phyloP scores from a whole-genome alignment of 2,329 filamentous ascomycete genomes.

The Aureobasidium sp. region DNA sequence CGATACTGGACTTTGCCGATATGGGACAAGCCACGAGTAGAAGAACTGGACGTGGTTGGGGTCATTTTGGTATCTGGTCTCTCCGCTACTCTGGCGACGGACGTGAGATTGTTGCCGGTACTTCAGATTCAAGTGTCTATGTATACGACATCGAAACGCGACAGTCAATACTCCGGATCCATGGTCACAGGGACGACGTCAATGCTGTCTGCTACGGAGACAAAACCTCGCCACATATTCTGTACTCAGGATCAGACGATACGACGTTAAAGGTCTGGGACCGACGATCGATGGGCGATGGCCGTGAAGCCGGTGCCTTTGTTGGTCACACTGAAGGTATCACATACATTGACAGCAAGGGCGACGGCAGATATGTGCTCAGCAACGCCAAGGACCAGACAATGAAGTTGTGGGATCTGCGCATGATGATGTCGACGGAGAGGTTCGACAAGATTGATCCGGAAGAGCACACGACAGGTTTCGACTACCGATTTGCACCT shows the following conservation, averaged over 20 bases:
- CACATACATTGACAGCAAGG: constrained; percentile 69
- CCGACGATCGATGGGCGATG: constrained; percentile 57
- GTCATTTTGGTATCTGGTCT: constrained; percentile 60
- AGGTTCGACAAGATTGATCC: constrained; percentile 50
- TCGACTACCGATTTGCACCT: constrained; percentile 63
- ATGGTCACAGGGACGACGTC: constrained; percentile 78
- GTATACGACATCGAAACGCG: constrained; percentile 87
- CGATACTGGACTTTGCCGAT: constrained; percentile 63
- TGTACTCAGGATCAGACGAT: constrained; percentile 95
- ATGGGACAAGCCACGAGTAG: constrained; percentile 28
- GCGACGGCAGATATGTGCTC: constrained; percentile 79
- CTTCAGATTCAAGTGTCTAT: constrained; percentile 67
- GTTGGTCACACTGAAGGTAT: constrained; percentile 57
- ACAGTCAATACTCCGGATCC: constrained; percentile 62
- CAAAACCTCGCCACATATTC: constrained; percentile 75
- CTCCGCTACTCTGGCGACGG: constrained; percentile 89
- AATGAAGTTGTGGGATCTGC: constrained; percentile 93
- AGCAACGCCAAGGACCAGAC: constrained; percentile 94
- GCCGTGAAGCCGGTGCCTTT: constrained; percentile 55
- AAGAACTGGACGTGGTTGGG: constrained; percentile 20
- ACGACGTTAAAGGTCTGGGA: constrained; percentile 95
- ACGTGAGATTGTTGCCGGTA: constrained; percentile 81
- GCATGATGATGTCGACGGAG: constrained; percentile 74
- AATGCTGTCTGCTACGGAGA: constrained; percentile 97
- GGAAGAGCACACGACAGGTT: constrained; percentile 50